Conservation (phyloP, 2,329 filamentous ascomycete genomes). For the Talaromyces sp. region DNA sequence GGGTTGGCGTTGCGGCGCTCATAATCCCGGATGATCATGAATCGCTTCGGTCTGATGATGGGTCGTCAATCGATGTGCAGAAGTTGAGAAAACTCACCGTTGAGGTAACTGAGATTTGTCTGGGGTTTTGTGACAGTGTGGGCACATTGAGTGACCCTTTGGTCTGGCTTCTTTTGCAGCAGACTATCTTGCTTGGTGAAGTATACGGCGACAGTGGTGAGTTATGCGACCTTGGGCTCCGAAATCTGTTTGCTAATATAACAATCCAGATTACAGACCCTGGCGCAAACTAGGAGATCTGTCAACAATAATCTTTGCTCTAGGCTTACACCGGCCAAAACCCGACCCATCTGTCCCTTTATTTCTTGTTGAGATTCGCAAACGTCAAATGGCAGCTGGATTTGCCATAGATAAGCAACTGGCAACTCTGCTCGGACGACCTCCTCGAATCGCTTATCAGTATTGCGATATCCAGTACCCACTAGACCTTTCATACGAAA, state of each 20-base stretch:
- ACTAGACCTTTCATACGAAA: conserved; percentile 24
- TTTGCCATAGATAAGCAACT: conserved; percentile 47
- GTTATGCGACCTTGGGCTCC: neutral
- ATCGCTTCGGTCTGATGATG: conserved; percentile 13
- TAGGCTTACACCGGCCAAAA: conserved; percentile 44
- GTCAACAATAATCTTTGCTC: conserved; percentile 40
- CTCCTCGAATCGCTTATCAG: conserved; percentile 40
- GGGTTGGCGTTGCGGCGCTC: conserved; percentile 20
- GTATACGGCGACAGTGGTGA: conserved; percentile 22
- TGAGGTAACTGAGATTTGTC: conserved; percentile 21
- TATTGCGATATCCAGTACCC: conserved; percentile 30
- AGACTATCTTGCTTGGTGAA: conserved; percentile 17
- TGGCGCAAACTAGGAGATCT: conserved; percentile 47
- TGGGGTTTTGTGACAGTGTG: conserved; percentile 21
- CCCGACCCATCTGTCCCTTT: conserved; percentile 24
- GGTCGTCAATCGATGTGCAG: conserved; percentile 16
- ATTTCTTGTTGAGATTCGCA: conserved; percentile 38
- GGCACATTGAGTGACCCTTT: conserved; percentile 22
- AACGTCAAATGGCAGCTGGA: conserved; percentile 36
- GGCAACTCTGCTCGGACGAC: conserved; percentile 47
- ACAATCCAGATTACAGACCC: conserved; percentile 38
- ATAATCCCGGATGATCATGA: conserved; percentile 19
- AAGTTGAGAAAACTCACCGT: conserved; percentile 18
- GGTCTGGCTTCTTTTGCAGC: conserved; percentile 21
- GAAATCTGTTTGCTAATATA: neutral